Evolutionary conservation across 2,329 filamentous ascomycete species (phyloP).

Genomic region (Rhinocladiella similis): DNA sequence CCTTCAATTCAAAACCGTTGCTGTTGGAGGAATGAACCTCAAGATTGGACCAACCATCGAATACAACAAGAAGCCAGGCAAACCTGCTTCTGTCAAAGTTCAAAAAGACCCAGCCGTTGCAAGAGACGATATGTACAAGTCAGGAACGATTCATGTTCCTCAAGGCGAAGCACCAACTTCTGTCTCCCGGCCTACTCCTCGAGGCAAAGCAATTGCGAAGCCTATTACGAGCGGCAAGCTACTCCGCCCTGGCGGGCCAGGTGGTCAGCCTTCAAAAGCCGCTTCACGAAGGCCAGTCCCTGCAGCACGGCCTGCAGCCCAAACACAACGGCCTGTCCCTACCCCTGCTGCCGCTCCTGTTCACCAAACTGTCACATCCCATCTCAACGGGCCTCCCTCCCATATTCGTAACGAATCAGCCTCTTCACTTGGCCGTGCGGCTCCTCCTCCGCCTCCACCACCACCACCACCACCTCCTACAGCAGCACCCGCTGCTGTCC

Average conservation of each 20-base stretch:
- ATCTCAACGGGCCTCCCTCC: slow-evolving; percentile 33
- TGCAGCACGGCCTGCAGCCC: slow-evolving; percentile 37
- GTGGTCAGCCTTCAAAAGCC: slow-evolving; percentile 71
- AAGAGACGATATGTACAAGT: slow-evolving; percentile 86
- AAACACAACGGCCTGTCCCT: slow-evolving; percentile 32
- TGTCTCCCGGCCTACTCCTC: slow-evolving; percentile 79
- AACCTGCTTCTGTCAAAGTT: slow-evolving; percentile 84
- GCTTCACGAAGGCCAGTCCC: slow-evolving; percentile 33
- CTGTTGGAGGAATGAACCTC: slow-evolving; percentile 77
- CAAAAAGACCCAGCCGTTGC: slow-evolving; percentile 78
- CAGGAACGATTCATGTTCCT: slow-evolving; percentile 81
- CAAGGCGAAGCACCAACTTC: slow-evolving; percentile 82
- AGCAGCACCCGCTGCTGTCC: slow-evolving; percentile 59
- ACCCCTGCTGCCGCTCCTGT: slow-evolving; percentile 23
- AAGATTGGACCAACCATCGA: slow-evolving; percentile 83
- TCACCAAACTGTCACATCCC: background rate
- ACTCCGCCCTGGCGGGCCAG: slow-evolving; percentile 84
- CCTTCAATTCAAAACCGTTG: slow-evolving; percentile 79
- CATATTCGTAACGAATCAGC: slow-evolving; percentile 60
- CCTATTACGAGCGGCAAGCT: slow-evolving; percentile 93
- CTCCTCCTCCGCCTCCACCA: slow-evolving; percentile 56
- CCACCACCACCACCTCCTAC: slow-evolving; percentile 70
- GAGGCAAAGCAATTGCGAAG: slow-evolving; percentile 80
- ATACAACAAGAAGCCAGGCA: slow-evolving; percentile 97
- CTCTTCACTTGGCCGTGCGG: slow-evolving; percentile 49